Conservation (phyloP, 2,329 filamentous ascomycete genomes). For the Pseudogymnoascus sp. region DNA sequence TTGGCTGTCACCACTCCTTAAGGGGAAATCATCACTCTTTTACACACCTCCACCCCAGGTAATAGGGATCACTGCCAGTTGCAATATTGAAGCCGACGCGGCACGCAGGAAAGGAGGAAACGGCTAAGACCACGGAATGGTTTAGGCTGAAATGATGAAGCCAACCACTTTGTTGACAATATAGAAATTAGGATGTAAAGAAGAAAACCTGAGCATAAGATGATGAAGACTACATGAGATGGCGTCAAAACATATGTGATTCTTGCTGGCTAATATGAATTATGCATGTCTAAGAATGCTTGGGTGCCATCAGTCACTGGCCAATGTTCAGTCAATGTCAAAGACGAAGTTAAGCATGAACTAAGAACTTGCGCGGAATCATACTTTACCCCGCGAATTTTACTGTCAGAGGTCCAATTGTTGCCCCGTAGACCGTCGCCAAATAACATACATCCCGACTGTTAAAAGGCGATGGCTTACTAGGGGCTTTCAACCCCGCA, state of each 20-base stretch:
- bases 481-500: neutral
- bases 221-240: neutral
- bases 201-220: neutral
- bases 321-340: neutral
- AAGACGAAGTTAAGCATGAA: neutral
- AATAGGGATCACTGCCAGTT: too few relatives aligned
- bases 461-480: conserved; percentile 1
- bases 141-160: neutral
- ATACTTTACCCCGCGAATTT: conserved; percentile 1
- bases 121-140: neutral
- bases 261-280: neutral
- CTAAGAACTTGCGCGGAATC: neutral
- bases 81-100: neutral
- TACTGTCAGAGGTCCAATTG: neutral
- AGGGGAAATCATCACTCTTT: neutral
- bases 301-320: neutral
- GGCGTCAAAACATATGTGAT: neutral
- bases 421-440: neutral
- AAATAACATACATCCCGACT: neutral
- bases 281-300: neutral
- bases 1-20: neutral
- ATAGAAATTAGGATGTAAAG: neutral
- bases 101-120: neutral
- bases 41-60: neutral
- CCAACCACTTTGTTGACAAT: neutral